Conservation (phyloP, 495 filamentous ascomycete species). For the Penicillium pancosmium region DNA sequence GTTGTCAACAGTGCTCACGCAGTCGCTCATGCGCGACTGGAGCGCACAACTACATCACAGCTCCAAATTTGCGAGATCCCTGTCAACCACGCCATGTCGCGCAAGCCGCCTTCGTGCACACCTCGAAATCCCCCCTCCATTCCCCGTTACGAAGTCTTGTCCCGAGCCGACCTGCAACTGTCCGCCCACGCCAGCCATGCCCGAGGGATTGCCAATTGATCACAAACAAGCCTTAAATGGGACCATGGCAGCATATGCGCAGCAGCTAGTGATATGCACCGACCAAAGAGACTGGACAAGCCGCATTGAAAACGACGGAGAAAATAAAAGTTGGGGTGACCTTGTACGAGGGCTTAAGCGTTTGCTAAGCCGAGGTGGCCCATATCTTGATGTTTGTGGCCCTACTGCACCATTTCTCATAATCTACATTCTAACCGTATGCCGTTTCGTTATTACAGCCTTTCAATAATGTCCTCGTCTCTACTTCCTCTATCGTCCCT, state of each 20-base stretch:
- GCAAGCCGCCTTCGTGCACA: constrained; percentile 29
- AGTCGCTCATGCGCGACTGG: constrained; percentile 24
- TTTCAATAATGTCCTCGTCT: constrained; percentile 73
- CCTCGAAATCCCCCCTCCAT: constrained; percentile 45
- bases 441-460: constrained; percentile 54
- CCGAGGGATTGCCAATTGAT: constrained; percentile 76
- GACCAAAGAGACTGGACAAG: constrained; percentile 78
- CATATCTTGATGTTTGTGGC: constrained; percentile 69
- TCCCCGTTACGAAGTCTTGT: constrained; percentile 59
- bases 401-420: neutral
- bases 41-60: constrained; percentile 13
- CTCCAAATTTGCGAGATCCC: constrained; percentile 15
- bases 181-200: constrained; percentile 63
- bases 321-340: constrained; percentile 46
- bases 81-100: constrained; percentile 31
- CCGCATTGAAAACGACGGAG: constrained; percentile 66
- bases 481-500: constrained; percentile 69
- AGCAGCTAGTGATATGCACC: constrained; percentile 83
- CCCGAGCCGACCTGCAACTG: constrained; percentile 74
- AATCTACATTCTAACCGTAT: constrained; percentile 3
- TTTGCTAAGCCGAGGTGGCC: constrained; percentile 65
- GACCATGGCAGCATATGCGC: constrained; percentile 76
- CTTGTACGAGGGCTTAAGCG: constrained; percentile 72
- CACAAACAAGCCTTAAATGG: constrained; percentile 65
- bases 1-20: constrained; percentile 12